Conservation (phyloP, 805 yeast genomes). For the Candida maesae region DNA sequence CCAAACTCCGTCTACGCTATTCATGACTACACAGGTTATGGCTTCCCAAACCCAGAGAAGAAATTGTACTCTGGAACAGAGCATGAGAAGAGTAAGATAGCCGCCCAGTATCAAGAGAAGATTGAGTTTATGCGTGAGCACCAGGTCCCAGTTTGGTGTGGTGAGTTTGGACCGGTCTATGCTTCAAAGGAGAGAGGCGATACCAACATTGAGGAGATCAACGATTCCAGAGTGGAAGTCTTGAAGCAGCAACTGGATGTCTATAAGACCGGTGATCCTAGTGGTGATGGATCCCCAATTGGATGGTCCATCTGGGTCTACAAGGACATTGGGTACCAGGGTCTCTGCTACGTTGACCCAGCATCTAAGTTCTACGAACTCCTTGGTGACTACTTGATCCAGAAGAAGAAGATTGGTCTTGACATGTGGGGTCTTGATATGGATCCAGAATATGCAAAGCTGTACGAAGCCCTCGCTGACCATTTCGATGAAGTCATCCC, state of each 20-base stretch:
- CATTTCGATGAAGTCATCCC: constrained; percentile 40
- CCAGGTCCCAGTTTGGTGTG: constrained; percentile 51
- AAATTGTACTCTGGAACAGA: constrained; percentile 33
- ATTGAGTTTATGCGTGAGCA: constrained; percentile 38
- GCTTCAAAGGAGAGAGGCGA: constrained; percentile 43
- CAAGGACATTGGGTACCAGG: constrained; percentile 52
- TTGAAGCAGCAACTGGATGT: constrained; percentile 44
- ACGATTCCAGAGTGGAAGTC: constrained; percentile 38
- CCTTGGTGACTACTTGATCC: constrained; percentile 39
- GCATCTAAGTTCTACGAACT: constrained; percentile 40
- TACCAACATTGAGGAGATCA: constrained; percentile 34
- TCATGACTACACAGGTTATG: constrained; percentile 44
- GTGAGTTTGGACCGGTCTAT: constrained; percentile 51
- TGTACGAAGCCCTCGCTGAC: constrained; percentile 34
- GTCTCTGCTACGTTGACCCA: constrained; percentile 43
- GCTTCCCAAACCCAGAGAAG: constrained; percentile 39
- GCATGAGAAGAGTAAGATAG: constrained; percentile 35
- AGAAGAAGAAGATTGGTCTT: constrained; percentile 43
- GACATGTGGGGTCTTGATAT: constrained; percentile 51
- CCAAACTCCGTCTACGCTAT: constrained; percentile 46
- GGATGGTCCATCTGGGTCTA: constrained; percentile 53
- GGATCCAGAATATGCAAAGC: constrained; percentile 35
- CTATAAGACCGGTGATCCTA: constrained; percentile 44
- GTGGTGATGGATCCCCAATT: constrained; percentile 43
- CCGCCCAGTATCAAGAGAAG: constrained; percentile 39